A percentile compares a stretch with the other conserved stretches of the same genome.
Evolutionary conservation across 768 basidiomycete genomes (phyloP).

Genomic region (Pleurotus djamor): DNA sequence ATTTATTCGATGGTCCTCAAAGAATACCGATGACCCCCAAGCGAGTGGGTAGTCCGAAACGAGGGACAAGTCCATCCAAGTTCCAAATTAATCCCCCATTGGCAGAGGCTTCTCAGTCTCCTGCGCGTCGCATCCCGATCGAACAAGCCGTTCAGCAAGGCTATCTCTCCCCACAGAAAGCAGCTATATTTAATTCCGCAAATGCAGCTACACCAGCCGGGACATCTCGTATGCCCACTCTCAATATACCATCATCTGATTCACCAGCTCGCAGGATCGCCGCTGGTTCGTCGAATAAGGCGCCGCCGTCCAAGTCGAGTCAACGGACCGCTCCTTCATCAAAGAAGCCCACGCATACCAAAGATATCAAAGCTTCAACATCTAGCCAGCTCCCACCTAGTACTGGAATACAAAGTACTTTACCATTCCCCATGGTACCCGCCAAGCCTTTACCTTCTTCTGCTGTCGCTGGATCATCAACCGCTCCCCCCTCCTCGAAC

Average conservation of each 20-base stretch:
- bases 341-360: not conserved
- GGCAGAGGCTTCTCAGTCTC: conserved; percentile 45
- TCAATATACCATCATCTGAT: conserved; percentile 29
- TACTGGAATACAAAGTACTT: not conserved
- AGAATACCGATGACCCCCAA: conserved; percentile 14
- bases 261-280: conserved; percentile 40
- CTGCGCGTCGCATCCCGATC: conserved; percentile 64
- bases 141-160: conserved; percentile 48
- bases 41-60: conserved; percentile 14
- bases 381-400: not conserved
- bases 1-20: conserved; percentile 1
- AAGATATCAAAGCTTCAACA: conserved; percentile 11
- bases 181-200: conserved; percentile 23
- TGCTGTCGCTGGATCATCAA: not conserved
- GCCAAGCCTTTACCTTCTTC: not conserved
- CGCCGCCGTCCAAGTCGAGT: conserved; percentile 20
- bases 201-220: conserved; percentile 7
- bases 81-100: conserved; percentile 24
- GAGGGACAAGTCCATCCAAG: conserved; percentile 29
- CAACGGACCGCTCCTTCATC: conserved; percentile 25
- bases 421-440: conserved; percentile 13
- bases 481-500: not conserved
- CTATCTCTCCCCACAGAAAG: conserved; percentile 47
- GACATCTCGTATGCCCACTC: conserved; percentile 18
- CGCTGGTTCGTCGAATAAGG: not conserved